phyloP scores from a whole-genome alignment of 305 asterid species.

The Petunia hybrid region DNA sequence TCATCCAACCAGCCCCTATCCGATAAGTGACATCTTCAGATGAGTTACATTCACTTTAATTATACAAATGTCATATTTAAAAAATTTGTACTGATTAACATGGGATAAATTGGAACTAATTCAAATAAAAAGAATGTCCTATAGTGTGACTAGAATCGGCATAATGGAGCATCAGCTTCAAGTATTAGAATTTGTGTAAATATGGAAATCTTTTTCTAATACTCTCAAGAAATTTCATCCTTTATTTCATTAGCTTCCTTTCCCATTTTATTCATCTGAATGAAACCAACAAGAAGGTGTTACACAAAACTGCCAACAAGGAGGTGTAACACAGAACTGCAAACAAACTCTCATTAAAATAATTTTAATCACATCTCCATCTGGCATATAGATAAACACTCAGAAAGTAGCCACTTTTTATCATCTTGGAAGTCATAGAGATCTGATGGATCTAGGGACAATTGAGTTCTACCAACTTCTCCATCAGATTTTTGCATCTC shows the following conservation, averaged over 20 bases:
- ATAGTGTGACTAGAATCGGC: neutral
- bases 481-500: too few species aligned
- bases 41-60: too few species aligned
- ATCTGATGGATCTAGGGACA: neutral
- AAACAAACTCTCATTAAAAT: neutral
- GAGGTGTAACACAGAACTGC: neutral
- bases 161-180: neutral
- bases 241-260: too few species aligned
- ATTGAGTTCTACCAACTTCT: conserved; percentile 12
- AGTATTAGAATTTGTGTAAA: neutral
- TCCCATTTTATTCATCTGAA: neutral
- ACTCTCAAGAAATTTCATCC: too few species aligned
- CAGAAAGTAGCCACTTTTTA: conserved; percentile 4
- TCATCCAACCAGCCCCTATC: too few species aligned
- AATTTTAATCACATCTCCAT: neutral
- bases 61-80: too few species aligned
- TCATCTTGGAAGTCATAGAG: conserved; percentile 20
- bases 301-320: neutral
- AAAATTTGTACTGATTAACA: too few species aligned
- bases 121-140: neutral
- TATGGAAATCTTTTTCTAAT: neutral
- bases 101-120: too few species aligned
- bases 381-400: conserved; percentile 5
- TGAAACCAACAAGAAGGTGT: neutral
- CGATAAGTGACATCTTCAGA: too few species aligned